Base-by-base conservation (phyloP, 345 rosid species). In the Boechera divaricarpa region DNA sequence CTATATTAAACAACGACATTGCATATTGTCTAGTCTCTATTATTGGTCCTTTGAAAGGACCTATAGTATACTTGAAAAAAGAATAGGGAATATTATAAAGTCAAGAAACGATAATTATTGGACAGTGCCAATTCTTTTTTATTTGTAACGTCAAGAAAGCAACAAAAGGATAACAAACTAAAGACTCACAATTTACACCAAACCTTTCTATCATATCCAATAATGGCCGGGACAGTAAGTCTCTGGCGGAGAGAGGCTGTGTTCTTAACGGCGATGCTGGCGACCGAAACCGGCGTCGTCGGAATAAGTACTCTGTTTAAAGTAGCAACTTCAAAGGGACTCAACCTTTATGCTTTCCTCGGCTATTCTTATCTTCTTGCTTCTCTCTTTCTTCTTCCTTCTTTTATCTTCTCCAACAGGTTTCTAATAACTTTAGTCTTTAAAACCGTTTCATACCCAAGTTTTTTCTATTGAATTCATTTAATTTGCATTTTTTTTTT, bases 331-430 rank as follows among this genome's bases (percentile, higher is more conserved):
- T 28, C 79, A 52, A 63, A 69, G 57, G 96, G 97, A 47, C 87
- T 91, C 84, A 94, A 74, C 70, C 76, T 88, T 72, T 87, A 86
- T 61, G 85, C 87, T 18, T 93, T 88, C 55, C 26, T 93, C 12
- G 89, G 83, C 61, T 93, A 91, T 74, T 83, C 90, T 54, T 90
- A 88, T 72, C 88, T 79, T 36, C 63, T 91, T 58, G 94, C 91
- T 69, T 89, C 96, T 77, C 85, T 93, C 60, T 80, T 83, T 67
- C 96, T 89, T 41, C 85, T 90, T 57, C 97, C 98, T 78, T 79
- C 87, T 48, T 84, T 86, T 21, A 85, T 88, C 86, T 64, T 93
- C 83, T 85, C 92, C 65, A 32, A 18, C 91, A 87, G 88, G 98
- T 91, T 63, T 24, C 10, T 73, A 56, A 8, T 35, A 10, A 49